Percentiles rank a stretch among this genome's conserved stretches.
phyloP scores from a whole-genome alignment of 1,284 basidiomycete species.

The Takashimella tepidaria region DNA sequence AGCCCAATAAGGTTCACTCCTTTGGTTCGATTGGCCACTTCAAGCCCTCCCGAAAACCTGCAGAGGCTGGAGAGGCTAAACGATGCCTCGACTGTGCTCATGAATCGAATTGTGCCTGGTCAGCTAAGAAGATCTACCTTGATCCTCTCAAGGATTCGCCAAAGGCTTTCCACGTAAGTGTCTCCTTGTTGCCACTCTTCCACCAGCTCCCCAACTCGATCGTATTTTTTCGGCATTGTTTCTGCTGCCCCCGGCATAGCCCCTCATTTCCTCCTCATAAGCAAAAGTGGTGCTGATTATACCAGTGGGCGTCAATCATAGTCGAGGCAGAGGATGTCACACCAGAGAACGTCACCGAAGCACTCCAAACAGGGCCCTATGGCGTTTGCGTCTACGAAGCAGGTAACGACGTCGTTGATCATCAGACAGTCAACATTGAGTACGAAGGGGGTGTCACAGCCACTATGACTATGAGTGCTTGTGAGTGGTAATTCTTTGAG shows the following conservation, averaged over 20 bases:
- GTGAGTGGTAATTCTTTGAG: slow-evolving; percentile 11
- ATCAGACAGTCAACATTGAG: slow-evolving; percentile 77
- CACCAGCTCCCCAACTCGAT: too few species aligned
- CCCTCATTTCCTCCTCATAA: neutral
- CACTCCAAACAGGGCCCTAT: slow-evolving; percentile 63
- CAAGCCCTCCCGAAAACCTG: slow-evolving; percentile 64
- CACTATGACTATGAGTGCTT: slow-evolving; percentile 67
- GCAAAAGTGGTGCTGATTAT: neutral
- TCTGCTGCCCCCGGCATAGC: too few species aligned
- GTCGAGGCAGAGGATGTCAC: slow-evolving; percentile 67
- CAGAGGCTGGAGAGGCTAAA: slow-evolving; percentile 59
- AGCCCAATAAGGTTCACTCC: slow-evolving; percentile 65
- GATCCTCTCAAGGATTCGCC: slow-evolving; percentile 5
- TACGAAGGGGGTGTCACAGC: slow-evolving; percentile 70
- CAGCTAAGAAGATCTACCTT: slow-evolving; percentile 61
- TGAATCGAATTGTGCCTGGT: slow-evolving; percentile 70
- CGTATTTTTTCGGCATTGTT: too few species aligned
- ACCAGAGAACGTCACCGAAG: slow-evolving; percentile 66
- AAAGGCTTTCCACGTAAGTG: neutral
- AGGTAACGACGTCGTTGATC: slow-evolving; percentile 72
- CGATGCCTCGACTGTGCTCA: slow-evolving; percentile 68
- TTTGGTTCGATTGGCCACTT: slow-evolving; percentile 80
- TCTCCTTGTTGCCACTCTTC: neutral
- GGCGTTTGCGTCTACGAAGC: slow-evolving; percentile 77
- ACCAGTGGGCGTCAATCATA: slow-evolving; percentile 45